These are phyloP conservation scores for Coelastrella sp. DNA, from an alignment of 139 green algal genomes.

Conservation along the genomic window DNA sequence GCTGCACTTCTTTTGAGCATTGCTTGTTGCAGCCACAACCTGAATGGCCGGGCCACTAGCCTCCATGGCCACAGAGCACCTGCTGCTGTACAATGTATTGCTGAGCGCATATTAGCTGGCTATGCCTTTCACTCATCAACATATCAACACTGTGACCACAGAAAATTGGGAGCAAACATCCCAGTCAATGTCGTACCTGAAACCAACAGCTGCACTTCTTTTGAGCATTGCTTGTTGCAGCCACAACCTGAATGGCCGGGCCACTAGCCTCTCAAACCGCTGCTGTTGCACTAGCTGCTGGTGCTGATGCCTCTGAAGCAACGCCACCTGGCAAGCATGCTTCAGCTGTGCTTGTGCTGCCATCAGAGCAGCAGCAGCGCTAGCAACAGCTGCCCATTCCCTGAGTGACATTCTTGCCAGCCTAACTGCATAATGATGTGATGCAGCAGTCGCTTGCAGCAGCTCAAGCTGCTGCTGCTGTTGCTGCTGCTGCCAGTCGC, in stretches of 20 bases:
- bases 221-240: not conserved
- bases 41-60: not conserved
- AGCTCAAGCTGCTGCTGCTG: conserved; percentile 24
- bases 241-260: not conserved
- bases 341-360: conserved; percentile 20
- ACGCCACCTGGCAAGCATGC: not conserved
- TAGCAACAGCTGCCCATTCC: not conserved
- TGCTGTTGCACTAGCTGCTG: not conserved
- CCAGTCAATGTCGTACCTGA: not conserved
- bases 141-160: not conserved
- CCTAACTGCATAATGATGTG: not conserved
- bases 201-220: not conserved
- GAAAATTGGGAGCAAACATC: not conserved
- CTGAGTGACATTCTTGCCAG: not conserved
- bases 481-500: conserved; percentile 26
- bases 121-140: no score
- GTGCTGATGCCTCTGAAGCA: conserved; percentile 1
- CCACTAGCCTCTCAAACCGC: not conserved
- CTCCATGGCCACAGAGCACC: no score
- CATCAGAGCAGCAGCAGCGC: conserved; percentile 1
- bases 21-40: not conserved
- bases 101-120: no score
- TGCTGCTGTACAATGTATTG: no score
- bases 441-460: not conserved
- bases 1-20: not conserved